Evolutionary conservation across 2,329 filamentous ascomycete genomes (phyloP), one percentile per base, ranked within the genome.

Genomic region (Pseudogymnoascus sp.): DNA sequence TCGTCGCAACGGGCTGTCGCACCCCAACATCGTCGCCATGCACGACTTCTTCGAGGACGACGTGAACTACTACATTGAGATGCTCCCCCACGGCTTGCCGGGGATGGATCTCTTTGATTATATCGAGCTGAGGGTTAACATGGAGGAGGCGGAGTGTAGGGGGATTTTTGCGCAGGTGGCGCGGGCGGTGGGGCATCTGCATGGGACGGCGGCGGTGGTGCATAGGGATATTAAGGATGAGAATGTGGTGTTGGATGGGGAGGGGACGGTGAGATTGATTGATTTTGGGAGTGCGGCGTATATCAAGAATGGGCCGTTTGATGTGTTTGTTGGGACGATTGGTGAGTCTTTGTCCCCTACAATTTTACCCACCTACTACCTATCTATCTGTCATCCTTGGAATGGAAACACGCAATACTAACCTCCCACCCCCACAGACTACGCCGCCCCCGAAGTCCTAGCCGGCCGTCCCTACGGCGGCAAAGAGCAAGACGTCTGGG

Each of bases 61-160:
- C 65, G 79, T 86, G 68, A 97, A 99, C 71, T 99, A 99, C 76
- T 99, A 99, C 74, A 99, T 99, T 67, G 94, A 97, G 73, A 99
- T 97, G 91, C 81, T 89, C 12, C 94, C 94, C 0, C 94, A 97
- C 69, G 94, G 94, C 1, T 79, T 97, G 37, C 94, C 94, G 0
- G 94, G 94, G 11, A 97, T 99, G 92, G 94, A 99, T 73, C 81
- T 99, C 1, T 99, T 99, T 70, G 94, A 99, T 75, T 99, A 99
- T 73, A 99, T 99, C 66, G 94, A 99, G 74, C 81, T 99, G 60
- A 87, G 93, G 25, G 87, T 91, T 50, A 97, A 93, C 69, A 99
- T 99, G 94, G 91, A 96, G 60, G 94, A 99, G 75, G 80, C 83
- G 6, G 94, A 99, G 73, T 96, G 91, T 71, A 85, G 91, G 60